Conservation (phyloP, 2,329 filamentous ascomycete species). For the Akanthomyces dipterigenus region DNA sequence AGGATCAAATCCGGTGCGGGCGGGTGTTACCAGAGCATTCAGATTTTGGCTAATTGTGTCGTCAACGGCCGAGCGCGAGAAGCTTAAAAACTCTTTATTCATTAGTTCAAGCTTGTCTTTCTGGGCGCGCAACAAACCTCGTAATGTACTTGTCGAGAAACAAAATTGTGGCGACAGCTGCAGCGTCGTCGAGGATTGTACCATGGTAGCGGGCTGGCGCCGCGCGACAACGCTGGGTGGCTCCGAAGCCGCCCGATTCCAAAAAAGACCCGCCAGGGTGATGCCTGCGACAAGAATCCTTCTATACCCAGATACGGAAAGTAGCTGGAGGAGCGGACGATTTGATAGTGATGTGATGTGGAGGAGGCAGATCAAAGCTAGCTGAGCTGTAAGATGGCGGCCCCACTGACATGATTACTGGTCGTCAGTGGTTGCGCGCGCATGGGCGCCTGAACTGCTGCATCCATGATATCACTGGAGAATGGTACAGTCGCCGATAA, state of each 20-base stretch:
- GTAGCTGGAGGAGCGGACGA: neutral
- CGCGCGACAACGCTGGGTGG: slow-evolving; percentile 28
- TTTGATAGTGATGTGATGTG: neutral
- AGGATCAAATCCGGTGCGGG: slow-evolving; percentile 68
- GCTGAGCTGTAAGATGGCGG: neutral
- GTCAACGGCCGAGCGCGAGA: slow-evolving; percentile 79
- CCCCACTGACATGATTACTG: slow-evolving; percentile 7
- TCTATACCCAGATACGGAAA: neutral
- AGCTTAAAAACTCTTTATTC: slow-evolving; percentile 74
- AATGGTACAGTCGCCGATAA: neutral
- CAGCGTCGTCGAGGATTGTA: slow-evolving; percentile 39
- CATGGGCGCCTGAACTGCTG: neutral
- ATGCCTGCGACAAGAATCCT: neutral
- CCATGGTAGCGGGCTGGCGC: slow-evolving; percentile 36
- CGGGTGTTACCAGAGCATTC: slow-evolving; percentile 78
- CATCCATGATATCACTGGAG: neutral
- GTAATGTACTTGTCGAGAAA: slow-evolving; percentile 61
- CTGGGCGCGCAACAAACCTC: slow-evolving; percentile 43
- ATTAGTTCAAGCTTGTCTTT: neutral
- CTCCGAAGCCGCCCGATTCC: slow-evolving; percentile 37
- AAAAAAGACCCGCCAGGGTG: slow-evolving; percentile 45
- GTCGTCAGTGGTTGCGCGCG: neutral
- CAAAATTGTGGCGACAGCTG: slow-evolving; percentile 67
- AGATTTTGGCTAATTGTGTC: slow-evolving; percentile 91
- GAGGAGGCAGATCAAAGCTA: neutral